These are phyloP conservation scores for Phoenix roebelenii DNA, from an alignment of 176 grass and related monocot genomes.

Conservation along the genomic window DNA sequence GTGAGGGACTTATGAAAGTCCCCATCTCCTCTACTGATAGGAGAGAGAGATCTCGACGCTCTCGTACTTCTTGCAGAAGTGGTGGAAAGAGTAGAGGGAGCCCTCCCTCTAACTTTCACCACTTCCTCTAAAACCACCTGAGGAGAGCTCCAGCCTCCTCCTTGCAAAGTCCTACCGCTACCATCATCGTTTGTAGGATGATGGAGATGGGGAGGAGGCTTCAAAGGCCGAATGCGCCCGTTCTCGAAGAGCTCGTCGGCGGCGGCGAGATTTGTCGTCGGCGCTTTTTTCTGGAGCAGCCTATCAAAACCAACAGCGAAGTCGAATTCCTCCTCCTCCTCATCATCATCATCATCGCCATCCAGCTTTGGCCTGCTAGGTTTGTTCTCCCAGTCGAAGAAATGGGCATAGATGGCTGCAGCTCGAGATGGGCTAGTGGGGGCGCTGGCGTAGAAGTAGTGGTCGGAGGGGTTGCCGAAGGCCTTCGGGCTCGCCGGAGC, in stretches of 20 bases:
- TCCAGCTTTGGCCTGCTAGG: background rate
- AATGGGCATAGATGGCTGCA: background rate
- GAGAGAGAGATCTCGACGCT: constrained; percentile 58
- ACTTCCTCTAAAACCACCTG: background rate
- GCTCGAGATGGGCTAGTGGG: constrained; percentile 65
- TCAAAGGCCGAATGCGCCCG: constrained; percentile 72
- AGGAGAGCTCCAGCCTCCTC: background rate
- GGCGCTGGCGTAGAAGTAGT: constrained; percentile 64
- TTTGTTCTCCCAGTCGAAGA: background rate
- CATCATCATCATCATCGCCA: background rate
- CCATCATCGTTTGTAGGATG: background rate
- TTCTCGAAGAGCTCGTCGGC: constrained; percentile 99
- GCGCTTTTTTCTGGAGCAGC: constrained; percentile 19
- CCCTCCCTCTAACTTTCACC: constrained; percentile 30
- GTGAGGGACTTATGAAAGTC: background rate
- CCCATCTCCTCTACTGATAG: constrained; percentile 27
- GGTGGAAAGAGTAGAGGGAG: background rate
- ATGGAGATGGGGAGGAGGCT: constrained; percentile 19
- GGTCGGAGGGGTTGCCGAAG: constrained; percentile 11
- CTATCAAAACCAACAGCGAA: constrained; percentile 52
- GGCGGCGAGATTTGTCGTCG: constrained; percentile 36
- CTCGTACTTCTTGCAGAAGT: constrained; percentile 15
- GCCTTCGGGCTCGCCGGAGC: constrained; percentile 62
- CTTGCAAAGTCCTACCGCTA: constrained; percentile 1
- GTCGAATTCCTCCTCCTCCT: constrained; percentile 28